These are phyloP conservation scores for Bothia castanella DNA, from an alignment of 1,284 basidiomycete genomes.

Conservation along the genomic window DNA sequence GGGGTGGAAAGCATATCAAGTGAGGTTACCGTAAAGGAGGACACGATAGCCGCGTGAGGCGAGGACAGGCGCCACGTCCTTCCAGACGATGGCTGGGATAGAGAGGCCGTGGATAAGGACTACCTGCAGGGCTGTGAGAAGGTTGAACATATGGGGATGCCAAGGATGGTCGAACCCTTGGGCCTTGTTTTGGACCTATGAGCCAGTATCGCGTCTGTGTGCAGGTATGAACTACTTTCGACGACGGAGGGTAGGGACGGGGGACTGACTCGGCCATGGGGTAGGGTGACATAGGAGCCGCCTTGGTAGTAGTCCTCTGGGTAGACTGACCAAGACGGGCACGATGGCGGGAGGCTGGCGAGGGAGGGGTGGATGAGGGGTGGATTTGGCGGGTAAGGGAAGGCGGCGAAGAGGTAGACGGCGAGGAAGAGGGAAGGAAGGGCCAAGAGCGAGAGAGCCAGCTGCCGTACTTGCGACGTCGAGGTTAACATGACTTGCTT, in stretches of 20 bases:
- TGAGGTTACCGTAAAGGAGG: constrained; percentile 59
- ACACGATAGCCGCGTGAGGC: constrained; percentile 65
- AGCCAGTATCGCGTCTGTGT: constrained; percentile 71
- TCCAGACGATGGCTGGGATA: constrained; percentile 71
- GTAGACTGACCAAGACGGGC: constrained; percentile 63
- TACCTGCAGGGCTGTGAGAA: constrained; percentile 41
- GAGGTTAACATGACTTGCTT: constrained; percentile 12
- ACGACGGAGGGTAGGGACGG: not conserved
- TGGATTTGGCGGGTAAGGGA: constrained; percentile 53
- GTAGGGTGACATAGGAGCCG: constrained; percentile 61
- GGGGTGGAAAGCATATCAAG: not conserved
- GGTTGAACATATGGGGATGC: not conserved
- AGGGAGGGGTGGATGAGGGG: constrained; percentile 54
- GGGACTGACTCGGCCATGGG: constrained; percentile 50
- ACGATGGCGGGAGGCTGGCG: constrained; percentile 49
- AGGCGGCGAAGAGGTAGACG: constrained; percentile 57
- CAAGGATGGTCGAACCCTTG: constrained; percentile 46
- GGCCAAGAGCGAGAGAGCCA: constrained; percentile 53
- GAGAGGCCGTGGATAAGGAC: constrained; percentile 77
- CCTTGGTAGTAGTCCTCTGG: constrained; percentile 63
- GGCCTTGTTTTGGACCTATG: constrained; percentile 63
- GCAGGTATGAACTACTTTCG: not conserved
- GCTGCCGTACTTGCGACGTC: constrained; percentile 15
- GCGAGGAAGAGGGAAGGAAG: constrained; percentile 57
- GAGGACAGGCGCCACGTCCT: constrained; percentile 61